A percentile compares a stretch with the other conserved stretches of the same genome.
These are phyloP conservation scores for Remersonia thermophila DNA, from an alignment of 2,329 filamentous ascomycete species.

Conservation along the genomic window DNA sequence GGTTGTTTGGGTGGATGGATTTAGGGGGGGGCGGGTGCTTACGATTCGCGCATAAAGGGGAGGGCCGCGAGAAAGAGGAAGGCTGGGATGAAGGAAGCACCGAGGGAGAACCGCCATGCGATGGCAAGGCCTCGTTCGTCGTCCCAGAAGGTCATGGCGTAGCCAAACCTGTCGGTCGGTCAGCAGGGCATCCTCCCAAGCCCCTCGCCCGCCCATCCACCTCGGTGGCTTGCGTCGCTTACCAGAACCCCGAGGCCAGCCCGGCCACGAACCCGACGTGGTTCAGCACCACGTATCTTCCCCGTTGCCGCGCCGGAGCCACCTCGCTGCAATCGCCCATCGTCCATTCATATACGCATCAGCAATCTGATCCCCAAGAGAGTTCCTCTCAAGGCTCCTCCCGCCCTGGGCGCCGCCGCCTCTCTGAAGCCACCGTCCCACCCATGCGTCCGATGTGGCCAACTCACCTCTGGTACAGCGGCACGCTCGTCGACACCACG, in stretches of 20 bases:
- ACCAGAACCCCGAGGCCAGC: constrained; percentile 43
- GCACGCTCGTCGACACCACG: constrained; percentile 43
- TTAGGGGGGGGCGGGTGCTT: constrained; percentile 15
- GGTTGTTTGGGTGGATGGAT: background rate
- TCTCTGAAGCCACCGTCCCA: no score
- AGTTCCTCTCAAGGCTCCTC: no score
- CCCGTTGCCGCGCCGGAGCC: constrained; percentile 39
- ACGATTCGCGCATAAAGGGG: constrained; percentile 43
- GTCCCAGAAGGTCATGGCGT: constrained; percentile 42
- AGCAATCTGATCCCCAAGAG: no score
- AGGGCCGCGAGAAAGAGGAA: constrained; percentile 36
- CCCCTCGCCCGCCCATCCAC: no score
- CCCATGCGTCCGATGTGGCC: no score
- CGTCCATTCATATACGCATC: no score
- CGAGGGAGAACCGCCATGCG: constrained; percentile 42
- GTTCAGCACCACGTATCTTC: constrained; percentile 45
- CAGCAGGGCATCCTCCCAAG: no score
- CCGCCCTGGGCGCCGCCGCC: no score
- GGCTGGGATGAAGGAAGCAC: constrained; percentile 38
- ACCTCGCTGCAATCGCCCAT: constrained; percentile 32
- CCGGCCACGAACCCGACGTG: constrained; percentile 46
- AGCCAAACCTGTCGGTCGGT: constrained; percentile 50
- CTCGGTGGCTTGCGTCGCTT: no score
- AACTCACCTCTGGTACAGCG: constrained; percentile 41
- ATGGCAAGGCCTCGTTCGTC: constrained; percentile 28